Percentiles rank a stretch among this genome's conserved stretches.
Evolutionary conservation across 2,329 filamentous ascomycete genomes (phyloP).

Genomic region (Fusarium ambrosium): DNA sequence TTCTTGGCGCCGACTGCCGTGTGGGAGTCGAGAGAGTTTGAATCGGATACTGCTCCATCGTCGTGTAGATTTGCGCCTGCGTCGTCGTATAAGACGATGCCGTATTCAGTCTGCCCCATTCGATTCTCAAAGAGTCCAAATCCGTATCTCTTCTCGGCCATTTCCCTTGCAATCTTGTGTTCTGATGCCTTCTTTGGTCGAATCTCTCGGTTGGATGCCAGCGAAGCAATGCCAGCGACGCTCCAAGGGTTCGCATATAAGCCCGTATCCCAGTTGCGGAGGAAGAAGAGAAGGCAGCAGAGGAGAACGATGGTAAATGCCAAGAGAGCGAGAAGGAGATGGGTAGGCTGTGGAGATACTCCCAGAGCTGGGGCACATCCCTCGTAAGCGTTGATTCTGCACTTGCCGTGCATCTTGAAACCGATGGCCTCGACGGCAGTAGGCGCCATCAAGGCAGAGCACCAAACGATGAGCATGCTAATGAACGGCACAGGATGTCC

Average conservation of each 20-base stretch:
- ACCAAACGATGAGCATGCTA: constrained; percentile 45
- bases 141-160: constrained; percentile 43
- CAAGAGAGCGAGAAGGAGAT: constrained; percentile 37
- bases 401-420: constrained; percentile 45
- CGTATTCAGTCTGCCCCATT: constrained; percentile 39
- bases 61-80: constrained; percentile 30
- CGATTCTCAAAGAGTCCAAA: constrained; percentile 45
- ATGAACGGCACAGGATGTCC: constrained; percentile 47
- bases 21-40: constrained; percentile 35
- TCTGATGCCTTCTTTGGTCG: constrained; percentile 39
- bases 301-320: constrained; percentile 38
- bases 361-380: constrained; percentile 44
- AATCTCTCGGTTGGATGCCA: constrained; percentile 44
- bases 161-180: constrained; percentile 42
- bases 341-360: constrained; percentile 37
- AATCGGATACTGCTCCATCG: constrained; percentile 21
- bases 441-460: constrained; percentile 39
- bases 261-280: constrained; percentile 43
- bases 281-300: constrained; percentile 34
- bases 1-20: constrained; percentile 1
- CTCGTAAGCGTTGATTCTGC: constrained; percentile 32
- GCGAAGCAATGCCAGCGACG: constrained; percentile 42
- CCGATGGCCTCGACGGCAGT: constrained; percentile 45
- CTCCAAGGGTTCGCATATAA: constrained; percentile 52
- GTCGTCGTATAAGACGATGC: constrained; percentile 43